Conservation (phyloP, 2,329 filamentous ascomycete species). For the Botrytis porri region DNA sequence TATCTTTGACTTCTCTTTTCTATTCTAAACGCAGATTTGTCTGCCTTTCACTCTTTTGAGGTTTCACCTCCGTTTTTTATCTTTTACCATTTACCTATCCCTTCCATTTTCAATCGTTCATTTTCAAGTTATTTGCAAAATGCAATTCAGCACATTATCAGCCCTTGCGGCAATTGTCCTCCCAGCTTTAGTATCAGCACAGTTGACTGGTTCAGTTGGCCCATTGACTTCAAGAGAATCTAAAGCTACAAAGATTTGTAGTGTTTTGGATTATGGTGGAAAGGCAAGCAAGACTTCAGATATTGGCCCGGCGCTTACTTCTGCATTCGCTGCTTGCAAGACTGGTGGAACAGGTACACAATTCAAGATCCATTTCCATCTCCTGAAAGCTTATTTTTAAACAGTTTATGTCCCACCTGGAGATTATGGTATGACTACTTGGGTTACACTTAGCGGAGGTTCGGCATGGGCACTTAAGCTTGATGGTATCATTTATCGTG, state of each 20-base stretch:
- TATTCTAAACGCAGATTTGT: neutral
- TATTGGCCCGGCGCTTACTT: slow-evolving; percentile 46
- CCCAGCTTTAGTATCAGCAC: slow-evolving; percentile 36
- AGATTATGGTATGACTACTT: slow-evolving; percentile 48
- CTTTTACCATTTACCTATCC: slow-evolving; percentile 10
- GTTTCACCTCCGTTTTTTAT: neutral
- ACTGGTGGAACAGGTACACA: slow-evolving; percentile 44
- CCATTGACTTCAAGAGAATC: slow-evolving; percentile 42
- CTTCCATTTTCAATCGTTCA: neutral
- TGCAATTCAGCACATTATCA: slow-evolving; percentile 24
- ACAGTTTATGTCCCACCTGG: slow-evolving; percentile 35
- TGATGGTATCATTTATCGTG: slow-evolving; percentile 52
- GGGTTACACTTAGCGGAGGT: slow-evolving; percentile 48
- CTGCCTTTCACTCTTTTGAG: slow-evolving; percentile 15
- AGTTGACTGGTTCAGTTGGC: slow-evolving; percentile 45
- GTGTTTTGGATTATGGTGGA: slow-evolving; percentile 51
- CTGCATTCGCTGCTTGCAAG: slow-evolving; percentile 51
- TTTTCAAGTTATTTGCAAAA: slow-evolving; percentile 17
- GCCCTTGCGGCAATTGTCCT: slow-evolving; percentile 22
- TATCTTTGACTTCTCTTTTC: slow-evolving; percentile 11
- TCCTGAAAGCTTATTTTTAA: neutral
- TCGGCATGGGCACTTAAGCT: slow-evolving; percentile 50
- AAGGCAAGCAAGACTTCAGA: slow-evolving; percentile 51
- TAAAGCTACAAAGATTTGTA: slow-evolving; percentile 49
- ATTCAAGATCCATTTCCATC: neutral